phyloP scores from a whole-genome alignment of 2,329 filamentous ascomycete species.

The Tolypocladium ovalisporum region DNA sequence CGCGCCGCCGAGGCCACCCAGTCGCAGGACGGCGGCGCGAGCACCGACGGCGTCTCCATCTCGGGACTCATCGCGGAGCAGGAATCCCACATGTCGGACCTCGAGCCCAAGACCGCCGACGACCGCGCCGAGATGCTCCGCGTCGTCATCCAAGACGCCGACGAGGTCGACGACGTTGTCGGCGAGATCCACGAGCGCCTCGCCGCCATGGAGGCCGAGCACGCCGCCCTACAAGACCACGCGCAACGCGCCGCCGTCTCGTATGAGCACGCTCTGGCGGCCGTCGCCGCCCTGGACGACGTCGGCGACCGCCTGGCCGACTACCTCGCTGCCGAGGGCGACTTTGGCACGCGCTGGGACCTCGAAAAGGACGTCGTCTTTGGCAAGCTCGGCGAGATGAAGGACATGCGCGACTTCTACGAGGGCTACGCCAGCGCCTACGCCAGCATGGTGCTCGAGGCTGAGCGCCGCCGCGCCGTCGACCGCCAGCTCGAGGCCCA shows the following conservation, averaged over 20 bases:
- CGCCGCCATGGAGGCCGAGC: conserved; percentile 64
- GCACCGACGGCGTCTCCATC: conserved; percentile 43
- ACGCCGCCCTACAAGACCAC: conserved; percentile 51
- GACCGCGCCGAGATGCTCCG: conserved; percentile 76
- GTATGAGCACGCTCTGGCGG: conserved; percentile 47
- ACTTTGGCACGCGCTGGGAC: conserved; percentile 59
- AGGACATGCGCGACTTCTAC: conserved; percentile 70
- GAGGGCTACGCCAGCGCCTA: conserved; percentile 80
- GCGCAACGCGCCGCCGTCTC: conserved; percentile 37
- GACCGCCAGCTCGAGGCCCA: conserved; percentile 66
- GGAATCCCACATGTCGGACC: conserved; percentile 35
- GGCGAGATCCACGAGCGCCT: conserved; percentile 64
- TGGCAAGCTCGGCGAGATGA: conserved; percentile 63
- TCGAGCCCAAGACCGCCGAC: conserved; percentile 62
- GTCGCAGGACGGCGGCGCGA: conserved; percentile 21
- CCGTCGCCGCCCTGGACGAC: conserved; percentile 56
- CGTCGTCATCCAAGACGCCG: conserved; percentile 63
- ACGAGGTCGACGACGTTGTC: conserved; percentile 55
- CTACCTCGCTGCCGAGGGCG: conserved; percentile 53
- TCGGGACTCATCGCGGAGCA: conserved; percentile 55
- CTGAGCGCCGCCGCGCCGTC: conserved; percentile 60
- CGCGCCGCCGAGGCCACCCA: conserved; percentile 54
- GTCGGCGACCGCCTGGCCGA: conserved; percentile 54
- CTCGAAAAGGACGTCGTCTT: conserved; percentile 62
- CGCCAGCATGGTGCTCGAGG: conserved; percentile 73